These are phyloP conservation scores for Alternaria panax DNA, from an alignment of 2,329 filamentous ascomycete genomes.

Conservation along the genomic window DNA sequence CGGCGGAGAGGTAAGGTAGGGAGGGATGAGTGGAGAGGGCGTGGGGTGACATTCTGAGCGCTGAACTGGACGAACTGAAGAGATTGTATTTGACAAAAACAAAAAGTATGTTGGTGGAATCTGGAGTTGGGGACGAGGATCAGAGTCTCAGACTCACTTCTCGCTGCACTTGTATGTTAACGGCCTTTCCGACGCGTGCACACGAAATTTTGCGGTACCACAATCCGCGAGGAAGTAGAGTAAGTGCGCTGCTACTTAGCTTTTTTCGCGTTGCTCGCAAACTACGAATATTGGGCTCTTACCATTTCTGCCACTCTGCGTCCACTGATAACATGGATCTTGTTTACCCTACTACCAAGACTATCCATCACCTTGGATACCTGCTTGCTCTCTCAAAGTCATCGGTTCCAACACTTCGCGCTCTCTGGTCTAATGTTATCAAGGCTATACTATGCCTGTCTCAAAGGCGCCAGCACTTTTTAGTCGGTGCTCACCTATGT, in stretches of 20 bases:
- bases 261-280: neutral
- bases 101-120: neutral
- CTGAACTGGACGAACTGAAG: neutral
- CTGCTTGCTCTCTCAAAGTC: neutral
- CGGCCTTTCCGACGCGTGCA: neutral
- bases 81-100: neutral
- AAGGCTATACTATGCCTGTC: neutral
- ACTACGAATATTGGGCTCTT: neutral
- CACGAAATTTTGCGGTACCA: neutral
- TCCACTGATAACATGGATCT: neutral
- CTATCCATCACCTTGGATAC: neutral
- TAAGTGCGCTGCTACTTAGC: neutral
- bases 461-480: neutral
- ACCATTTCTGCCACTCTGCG: neutral
- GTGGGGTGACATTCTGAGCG: neutral
- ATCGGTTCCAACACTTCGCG: fast-evolving
- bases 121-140: neutral
- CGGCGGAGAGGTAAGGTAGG: conserved; percentile 15
- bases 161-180: neutral
- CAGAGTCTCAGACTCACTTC: neutral
- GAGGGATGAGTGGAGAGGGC: conserved; percentile 8
- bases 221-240: neutral
- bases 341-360: neutral
- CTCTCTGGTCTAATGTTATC: no score
- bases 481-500: neutral